Evolutionary conservation across 2,329 filamentous ascomycete genomes (phyloP).

Genomic region (Sporothrix schenckii): DNA sequence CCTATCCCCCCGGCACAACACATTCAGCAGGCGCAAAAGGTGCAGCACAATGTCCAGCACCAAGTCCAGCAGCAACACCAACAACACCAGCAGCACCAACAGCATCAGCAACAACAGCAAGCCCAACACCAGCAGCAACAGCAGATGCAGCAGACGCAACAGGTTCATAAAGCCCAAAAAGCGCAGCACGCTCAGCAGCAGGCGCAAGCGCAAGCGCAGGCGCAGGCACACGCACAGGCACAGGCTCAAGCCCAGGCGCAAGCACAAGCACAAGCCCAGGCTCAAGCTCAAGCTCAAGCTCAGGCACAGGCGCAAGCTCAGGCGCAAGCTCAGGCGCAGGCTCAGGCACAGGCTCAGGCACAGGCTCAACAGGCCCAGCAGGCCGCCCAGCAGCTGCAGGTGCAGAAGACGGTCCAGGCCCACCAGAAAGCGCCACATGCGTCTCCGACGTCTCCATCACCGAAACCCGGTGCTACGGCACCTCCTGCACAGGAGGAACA

Average conservation of each 20-base stretch:
- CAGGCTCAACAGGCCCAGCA: slow-evolving; percentile 41
- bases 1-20: slow-evolving; percentile 44
- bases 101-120: slow-evolving; percentile 36
- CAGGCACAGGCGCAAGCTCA: slow-evolving; percentile 41
- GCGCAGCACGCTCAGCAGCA: slow-evolving; percentile 32
- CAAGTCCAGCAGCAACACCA: slow-evolving; percentile 34
- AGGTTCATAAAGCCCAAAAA: slow-evolving; percentile 38
- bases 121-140: slow-evolving; percentile 24
- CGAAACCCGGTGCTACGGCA: slow-evolving; percentile 39
- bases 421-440: slow-evolving; percentile 41
- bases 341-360: slow-evolving; percentile 34
- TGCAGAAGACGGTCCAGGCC: slow-evolving; percentile 44
- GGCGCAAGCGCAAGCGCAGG: slow-evolving; percentile 18
- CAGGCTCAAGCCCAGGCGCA: slow-evolving; percentile 37
- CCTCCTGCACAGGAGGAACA: slow-evolving; percentile 44
- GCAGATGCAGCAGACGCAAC: slow-evolving; percentile 37
- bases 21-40: slow-evolving; percentile 27
- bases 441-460: slow-evolving; percentile 32
- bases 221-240: slow-evolving; percentile 37
- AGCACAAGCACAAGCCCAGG: slow-evolving; percentile 34
- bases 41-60: slow-evolving; percentile 27
- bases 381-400: slow-evolving; percentile 42
- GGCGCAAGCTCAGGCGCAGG: slow-evolving; percentile 36
- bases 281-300: slow-evolving; percentile 43
- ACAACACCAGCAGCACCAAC: slow-evolving; percentile 39